A percentile compares a stretch with the other conserved stretches of the same genome.
phyloP scores from a whole-genome alignment of 176 grass and related monocot genomes.

The Eragrostis curvula region DNA sequence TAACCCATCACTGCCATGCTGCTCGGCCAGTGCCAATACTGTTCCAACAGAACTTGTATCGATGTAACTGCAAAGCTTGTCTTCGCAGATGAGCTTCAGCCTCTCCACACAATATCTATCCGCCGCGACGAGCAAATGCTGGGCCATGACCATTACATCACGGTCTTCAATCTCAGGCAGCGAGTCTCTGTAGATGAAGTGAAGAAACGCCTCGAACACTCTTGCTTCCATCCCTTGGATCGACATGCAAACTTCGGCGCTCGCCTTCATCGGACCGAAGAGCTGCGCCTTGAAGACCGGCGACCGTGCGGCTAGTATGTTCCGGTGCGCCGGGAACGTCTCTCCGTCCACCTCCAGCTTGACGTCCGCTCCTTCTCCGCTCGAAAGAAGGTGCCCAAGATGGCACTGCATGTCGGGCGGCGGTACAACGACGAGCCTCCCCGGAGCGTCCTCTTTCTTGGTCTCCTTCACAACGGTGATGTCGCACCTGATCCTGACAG shows the following conservation, averaged over 20 bases:
- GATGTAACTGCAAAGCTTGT: conserved; percentile 8
- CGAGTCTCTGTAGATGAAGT: conserved; percentile 48
- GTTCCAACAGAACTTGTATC: conserved; percentile 32
- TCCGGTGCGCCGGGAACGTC: conserved; percentile 4
- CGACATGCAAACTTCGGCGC: rapidly evolving
- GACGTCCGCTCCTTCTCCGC: conserved; percentile 17
- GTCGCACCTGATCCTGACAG: background rate
- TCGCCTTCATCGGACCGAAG: background rate
- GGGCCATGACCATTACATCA: background rate
- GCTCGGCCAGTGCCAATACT: conserved; percentile 36
- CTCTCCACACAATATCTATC: conserved; percentile 41
- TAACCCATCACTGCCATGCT: conserved; percentile 34
- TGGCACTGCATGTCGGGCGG: conserved; percentile 23
- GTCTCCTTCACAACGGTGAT: background rate
- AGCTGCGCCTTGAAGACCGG: background rate
- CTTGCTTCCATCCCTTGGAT: background rate
- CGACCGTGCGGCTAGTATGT: conserved; percentile 31
- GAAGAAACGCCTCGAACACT: conserved; percentile 39
- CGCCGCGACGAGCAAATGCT: conserved; percentile 45
- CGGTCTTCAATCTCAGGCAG: conserved; percentile 1
- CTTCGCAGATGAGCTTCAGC: conserved; percentile 45
- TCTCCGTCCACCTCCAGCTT: background rate
- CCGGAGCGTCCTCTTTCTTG: no score
- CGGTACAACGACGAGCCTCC: background rate
- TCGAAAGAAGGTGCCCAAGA: background rate